phyloP scores from a whole-genome alignment of 441 rosid species.

The Arabidopsis lyrata region DNA sequence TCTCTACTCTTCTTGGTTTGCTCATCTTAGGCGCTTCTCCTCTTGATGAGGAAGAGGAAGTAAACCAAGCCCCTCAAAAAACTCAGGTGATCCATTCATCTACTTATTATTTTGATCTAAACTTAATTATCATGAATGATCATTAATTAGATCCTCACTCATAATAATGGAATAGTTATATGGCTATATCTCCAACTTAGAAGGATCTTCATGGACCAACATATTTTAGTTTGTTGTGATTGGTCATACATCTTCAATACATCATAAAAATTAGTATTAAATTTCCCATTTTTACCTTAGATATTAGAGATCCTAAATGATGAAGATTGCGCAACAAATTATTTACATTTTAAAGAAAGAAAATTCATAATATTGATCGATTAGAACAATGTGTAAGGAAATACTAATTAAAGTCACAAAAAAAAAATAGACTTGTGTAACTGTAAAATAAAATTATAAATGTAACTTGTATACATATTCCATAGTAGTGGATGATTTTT shows the following conservation, averaged over 20 bases:
- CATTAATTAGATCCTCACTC: background rate
- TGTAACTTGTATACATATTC: too few species aligned
- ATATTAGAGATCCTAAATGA: background rate
- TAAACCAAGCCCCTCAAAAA: constrained; percentile 25
- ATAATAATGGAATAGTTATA: background rate
- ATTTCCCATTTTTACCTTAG: background rate
- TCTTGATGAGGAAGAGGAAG: constrained; percentile 29
- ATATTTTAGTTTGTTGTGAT: too few species aligned
- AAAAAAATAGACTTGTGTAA: too few species aligned
- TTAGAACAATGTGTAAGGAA: too few species aligned
- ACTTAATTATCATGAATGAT: background rate
- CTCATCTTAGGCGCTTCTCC: constrained; percentile 41
- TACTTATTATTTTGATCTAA: constrained; percentile 41
- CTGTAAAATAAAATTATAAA: too few species aligned
- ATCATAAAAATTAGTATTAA: too few species aligned
- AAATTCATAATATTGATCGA: too few species aligned
- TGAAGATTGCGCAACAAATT: too few species aligned
- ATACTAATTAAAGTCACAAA: too few species aligned
- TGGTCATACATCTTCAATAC: too few species aligned
- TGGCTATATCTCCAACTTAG: background rate
- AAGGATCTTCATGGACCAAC: background rate
- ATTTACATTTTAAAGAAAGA: too few species aligned
- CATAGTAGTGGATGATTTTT: background rate
- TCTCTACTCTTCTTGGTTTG: constrained; percentile 52
- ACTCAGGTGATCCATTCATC: constrained; percentile 35